Conservation (phyloP, 23 red algal genomes). For the Rhodosorus marinus region DNA sequence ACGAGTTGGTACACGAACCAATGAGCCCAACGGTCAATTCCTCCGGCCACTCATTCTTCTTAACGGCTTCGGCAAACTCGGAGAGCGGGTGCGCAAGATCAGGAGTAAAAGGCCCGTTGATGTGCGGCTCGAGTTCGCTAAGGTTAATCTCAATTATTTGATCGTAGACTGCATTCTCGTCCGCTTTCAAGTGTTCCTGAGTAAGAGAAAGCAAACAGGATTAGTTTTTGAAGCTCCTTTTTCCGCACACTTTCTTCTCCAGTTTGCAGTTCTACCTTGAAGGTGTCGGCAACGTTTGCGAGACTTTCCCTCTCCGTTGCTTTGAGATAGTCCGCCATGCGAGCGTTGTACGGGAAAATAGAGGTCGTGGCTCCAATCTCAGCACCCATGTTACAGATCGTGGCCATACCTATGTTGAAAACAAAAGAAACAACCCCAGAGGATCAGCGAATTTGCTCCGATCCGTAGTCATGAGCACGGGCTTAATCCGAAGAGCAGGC, state of each 20-base stretch:
- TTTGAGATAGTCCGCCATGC: constrained; percentile 84
- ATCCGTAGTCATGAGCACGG: too few species aligned
- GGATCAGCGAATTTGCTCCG: too few species aligned
- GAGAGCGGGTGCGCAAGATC: constrained; percentile 87
- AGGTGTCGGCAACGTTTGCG: constrained; percentile 2
- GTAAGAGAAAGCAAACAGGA: too few species aligned
- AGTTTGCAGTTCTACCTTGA: neutral
- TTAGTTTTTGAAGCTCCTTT: too few species aligned
- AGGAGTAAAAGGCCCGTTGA: constrained; percentile 97
- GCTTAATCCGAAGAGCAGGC: too few species aligned
- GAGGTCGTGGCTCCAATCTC: constrained; percentile 96
- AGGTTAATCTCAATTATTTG: constrained; percentile 93
- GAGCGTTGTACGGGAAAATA: constrained; percentile 83
- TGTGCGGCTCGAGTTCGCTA: constrained; percentile 68
- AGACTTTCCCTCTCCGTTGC: too few species aligned
- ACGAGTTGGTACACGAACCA: constrained; percentile 95
- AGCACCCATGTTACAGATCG: constrained; percentile 98
- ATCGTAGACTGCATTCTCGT: constrained; percentile 79
- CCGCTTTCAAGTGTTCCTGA: constrained; percentile 41
- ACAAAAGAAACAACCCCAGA: too few species aligned
- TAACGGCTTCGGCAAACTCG: constrained; percentile 69
- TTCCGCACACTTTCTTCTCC: too few species aligned
- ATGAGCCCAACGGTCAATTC: constrained; percentile 80
- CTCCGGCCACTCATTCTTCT: constrained; percentile 63
- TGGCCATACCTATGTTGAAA: too few species aligned